Evolutionary conservation across 345 rosid genomes (phyloP).

Genomic region (Fremontodendron californicum): DNA sequence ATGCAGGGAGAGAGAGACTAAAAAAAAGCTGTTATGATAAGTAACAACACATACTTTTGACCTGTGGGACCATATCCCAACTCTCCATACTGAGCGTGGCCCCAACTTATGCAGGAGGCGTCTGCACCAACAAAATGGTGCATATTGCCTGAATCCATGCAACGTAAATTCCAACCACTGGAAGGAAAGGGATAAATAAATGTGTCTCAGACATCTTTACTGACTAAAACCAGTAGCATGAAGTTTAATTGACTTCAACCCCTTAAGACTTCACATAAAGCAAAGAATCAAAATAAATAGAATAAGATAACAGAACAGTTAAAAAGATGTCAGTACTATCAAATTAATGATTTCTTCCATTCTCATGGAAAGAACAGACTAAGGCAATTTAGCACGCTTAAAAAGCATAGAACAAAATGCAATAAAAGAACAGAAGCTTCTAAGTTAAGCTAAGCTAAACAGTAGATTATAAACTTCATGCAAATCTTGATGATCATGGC

Average conservation of each 20-base stretch:
- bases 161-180: conserved; percentile 96
- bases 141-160: conserved; percentile 98
- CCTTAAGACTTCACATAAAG: neutral
- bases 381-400: neutral
- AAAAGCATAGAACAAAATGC: neutral
- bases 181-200: neutral
- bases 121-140: conserved; percentile 99
- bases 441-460: neutral
- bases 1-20: neutral
- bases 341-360: neutral
- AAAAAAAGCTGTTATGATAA: neutral
- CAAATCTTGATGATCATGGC: neutral
- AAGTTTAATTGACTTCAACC: neutral
- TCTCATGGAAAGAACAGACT: neutral
- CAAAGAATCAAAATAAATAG: neutral
- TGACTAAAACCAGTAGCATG: neutral
- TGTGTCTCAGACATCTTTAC: neutral
- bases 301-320: neutral
- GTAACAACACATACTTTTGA: conserved; percentile 59
- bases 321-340: neutral
- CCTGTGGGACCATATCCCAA: conserved; percentile 93
- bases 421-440: neutral
- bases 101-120: conserved; percentile 97
- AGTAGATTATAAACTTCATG: neutral
- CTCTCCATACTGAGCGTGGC: conserved; percentile 90